Base-by-base conservation (phyloP, 139 green algal genomes). In the Picochlorum sp. region DNA sequence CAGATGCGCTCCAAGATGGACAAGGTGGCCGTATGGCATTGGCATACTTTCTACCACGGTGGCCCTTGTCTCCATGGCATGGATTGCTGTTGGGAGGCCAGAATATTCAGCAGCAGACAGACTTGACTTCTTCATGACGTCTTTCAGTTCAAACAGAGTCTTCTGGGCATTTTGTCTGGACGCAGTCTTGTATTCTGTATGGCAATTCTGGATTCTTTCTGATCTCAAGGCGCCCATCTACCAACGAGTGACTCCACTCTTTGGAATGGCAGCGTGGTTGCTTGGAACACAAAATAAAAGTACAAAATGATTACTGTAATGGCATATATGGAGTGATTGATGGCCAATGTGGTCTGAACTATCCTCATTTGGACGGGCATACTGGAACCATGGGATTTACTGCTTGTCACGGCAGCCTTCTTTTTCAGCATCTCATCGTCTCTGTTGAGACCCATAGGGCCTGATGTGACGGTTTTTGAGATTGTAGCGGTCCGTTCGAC, bases 131-230 rank as follows among this genome's bases (percentile, higher is more conserved):
- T 74, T 85, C 8, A 11, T 64, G 1, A n/a, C 61, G 4, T 62
- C 63, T 16, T 67, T 81, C 38, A 61, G 44, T 14, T 63, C 20
- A 44, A 80, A 87, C 51, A 72, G 85, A 24, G 86, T 85, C 4
- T 90, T 89, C 57, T 95, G 73, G 75, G 88, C 88, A 4, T 96
- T 96, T 72, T 55, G 77, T 3, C 50, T 94, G 52, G 88, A 96
- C 66, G 62, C 73, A 4, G 47, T 51, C 0, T 66, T 95, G 45
- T 96, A 94, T 71, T 68, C 44, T 13, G 67, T 89, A 11, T 96
- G 81, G 77, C 88, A 96, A 69, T 68, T 79, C 15, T 51, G 72
- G 6, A 52, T 95, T 41, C 65, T 95, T 70, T 50, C 62, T 41
- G 44, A 66, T 11, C 64, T 56, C 3, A 45, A 45, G 20, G 75